These are phyloP conservation scores for Thermochaetoides dissita DNA, from an alignment of 2,329 filamentous ascomycete species.

Conservation along the genomic window DNA sequence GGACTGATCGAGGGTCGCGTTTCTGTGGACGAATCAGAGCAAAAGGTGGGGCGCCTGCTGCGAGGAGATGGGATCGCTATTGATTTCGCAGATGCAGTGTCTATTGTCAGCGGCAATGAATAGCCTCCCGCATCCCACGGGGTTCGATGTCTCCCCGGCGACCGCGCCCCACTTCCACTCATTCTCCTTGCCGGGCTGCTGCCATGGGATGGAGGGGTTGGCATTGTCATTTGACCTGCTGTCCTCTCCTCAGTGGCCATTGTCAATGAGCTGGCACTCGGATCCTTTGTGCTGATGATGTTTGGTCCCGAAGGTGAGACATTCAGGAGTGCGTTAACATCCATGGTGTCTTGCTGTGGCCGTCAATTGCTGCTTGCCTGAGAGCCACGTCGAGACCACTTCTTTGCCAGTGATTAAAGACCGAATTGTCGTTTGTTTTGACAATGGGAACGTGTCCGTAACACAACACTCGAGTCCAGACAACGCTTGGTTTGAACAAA, in stretches of 20 bases:
- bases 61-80: slow-evolving; percentile 19
- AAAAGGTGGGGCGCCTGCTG: slow-evolving; percentile 12
- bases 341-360: no score
- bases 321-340: no score
- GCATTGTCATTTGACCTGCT: slow-evolving; percentile 16
- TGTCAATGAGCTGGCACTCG: slow-evolving; percentile 15
- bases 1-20: slow-evolving; percentile 17
- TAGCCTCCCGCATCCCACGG: slow-evolving; percentile 40
- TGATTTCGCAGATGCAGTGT: slow-evolving; percentile 13
- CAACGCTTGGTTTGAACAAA: no score
- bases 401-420: no score
- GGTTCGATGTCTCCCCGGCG: slow-evolving; percentile 24
- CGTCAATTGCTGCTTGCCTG: no score
- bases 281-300: slow-evolving; percentile 2
- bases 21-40: slow-evolving; percentile 14
- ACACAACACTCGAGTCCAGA: no score
- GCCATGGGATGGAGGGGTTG: slow-evolving; percentile 12
- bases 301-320: no score
- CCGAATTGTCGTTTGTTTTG: no score
- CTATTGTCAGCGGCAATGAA: slow-evolving; percentile 28
- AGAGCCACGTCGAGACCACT: no score
- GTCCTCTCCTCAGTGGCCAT: slow-evolving; percentile 15
- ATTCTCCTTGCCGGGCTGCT: no score
- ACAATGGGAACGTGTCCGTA: no score
- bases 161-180: slow-evolving; percentile 16